Evolutionary conservation across 768 basidiomycete genomes (phyloP).

Genomic region (Rickenella mellea): DNA sequence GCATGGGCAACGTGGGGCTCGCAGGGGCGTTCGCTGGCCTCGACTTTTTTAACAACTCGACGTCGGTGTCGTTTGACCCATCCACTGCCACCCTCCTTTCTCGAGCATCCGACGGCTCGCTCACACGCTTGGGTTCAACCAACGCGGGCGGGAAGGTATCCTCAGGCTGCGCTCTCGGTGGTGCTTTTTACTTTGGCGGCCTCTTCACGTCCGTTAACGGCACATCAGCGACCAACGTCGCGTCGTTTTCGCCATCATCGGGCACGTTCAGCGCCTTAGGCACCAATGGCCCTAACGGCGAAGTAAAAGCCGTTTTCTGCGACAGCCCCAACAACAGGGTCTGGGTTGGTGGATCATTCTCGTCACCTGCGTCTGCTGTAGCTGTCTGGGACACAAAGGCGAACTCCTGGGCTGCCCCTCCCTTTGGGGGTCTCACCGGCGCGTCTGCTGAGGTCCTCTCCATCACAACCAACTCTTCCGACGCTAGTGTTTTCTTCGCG

Average conservation of each 20-base stretch:
- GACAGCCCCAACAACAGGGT: conserved; percentile 54
- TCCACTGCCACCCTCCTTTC: conserved; percentile 63
- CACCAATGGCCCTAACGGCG: conserved; percentile 62
- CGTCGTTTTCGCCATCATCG: conserved; percentile 57
- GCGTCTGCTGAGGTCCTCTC: conserved; percentile 58
- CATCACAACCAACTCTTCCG: conserved; percentile 66
- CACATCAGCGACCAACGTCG: conserved; percentile 59
- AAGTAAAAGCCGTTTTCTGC: conserved; percentile 68
- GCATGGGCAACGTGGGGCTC: conserved; percentile 88
- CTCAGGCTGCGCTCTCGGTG: conserved; percentile 62
- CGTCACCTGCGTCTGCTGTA: conserved; percentile 55
- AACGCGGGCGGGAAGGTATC: conserved; percentile 70
- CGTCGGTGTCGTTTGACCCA: conserved; percentile 52
- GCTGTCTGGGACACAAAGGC: conserved; percentile 62
- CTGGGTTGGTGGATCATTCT: conserved; percentile 75
- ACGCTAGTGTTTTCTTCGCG: conserved; percentile 71
- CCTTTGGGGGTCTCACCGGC: conserved; percentile 77
- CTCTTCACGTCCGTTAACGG: conserved; percentile 66
- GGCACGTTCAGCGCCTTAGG: conserved; percentile 54
- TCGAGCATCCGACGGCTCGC: conserved; percentile 53
- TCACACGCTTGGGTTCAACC: conserved; percentile 66
- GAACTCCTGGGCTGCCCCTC: conserved; percentile 63
- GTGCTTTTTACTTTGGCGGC: conserved; percentile 70
- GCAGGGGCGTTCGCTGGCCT: conserved; percentile 86
- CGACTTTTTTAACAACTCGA: conserved; percentile 56